A percentile compares a stretch with the other conserved stretches of the same genome.
phyloP scores from a whole-genome alignment of 78 protist species.

The Cyanophora paradoxa region DNA sequence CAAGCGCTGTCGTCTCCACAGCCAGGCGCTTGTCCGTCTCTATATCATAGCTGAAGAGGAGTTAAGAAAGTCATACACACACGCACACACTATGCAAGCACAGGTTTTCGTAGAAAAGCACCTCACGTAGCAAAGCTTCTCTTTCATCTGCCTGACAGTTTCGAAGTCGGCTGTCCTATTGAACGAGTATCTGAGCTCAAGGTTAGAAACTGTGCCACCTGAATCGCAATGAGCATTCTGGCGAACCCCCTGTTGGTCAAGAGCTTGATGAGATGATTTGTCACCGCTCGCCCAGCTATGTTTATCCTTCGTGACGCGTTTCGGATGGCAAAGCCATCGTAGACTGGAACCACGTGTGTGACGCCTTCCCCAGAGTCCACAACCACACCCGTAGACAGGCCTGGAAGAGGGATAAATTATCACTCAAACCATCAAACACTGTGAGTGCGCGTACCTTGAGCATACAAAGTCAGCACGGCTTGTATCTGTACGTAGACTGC shows the following conservation, averaged over 20 bases:
- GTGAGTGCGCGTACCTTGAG: too few relatives aligned
- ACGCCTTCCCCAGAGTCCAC: constrained; percentile 99
- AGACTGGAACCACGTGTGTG: constrained; percentile 98
- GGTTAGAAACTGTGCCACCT: background rate
- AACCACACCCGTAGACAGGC: constrained; percentile 69
- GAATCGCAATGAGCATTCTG: background rate
- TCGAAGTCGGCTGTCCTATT: constrained; percentile 98
- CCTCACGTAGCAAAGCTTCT: constrained; percentile 93
- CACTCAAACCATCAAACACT: too few relatives aligned
- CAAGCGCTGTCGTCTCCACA: constrained; percentile 91
- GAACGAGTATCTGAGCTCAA: constrained; percentile 63
- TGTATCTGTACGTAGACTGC: constrained; percentile 84
- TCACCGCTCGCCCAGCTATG: constrained; percentile 94
- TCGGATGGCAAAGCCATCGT: constrained; percentile 87
- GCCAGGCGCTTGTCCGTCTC: constrained; percentile 83
- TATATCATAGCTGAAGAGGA: constrained; percentile 59
- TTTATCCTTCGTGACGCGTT: constrained; percentile 84
- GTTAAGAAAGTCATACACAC: background rate
- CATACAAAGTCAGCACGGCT: constrained; percentile 92
- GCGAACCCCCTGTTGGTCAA: constrained; percentile 83
- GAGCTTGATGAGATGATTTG: constrained; percentile 86
- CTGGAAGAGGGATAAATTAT: background rate
- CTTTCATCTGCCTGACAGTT: constrained; percentile 94
- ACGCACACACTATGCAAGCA: constrained; percentile 1
- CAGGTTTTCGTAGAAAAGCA: too few relatives aligned